These are phyloP conservation scores for Tilletiopsis washingtonensis DNA, from an alignment of 1,284 basidiomycete genomes.

Conservation along the genomic window DNA sequence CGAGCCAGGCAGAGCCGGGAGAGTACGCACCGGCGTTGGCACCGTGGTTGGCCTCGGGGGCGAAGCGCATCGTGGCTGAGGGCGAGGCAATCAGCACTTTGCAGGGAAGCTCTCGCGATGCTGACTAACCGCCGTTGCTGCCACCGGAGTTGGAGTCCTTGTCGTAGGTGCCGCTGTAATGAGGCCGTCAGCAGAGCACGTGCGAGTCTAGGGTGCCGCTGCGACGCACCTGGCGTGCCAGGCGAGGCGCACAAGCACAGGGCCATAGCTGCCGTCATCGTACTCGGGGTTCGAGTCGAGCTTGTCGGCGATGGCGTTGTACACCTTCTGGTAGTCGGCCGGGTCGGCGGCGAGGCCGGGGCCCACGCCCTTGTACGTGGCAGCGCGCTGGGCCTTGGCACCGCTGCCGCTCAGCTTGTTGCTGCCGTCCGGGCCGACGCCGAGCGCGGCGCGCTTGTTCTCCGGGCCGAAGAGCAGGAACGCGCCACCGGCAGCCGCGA, in stretches of 20 bases:
- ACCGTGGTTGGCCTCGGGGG: conserved; percentile 58
- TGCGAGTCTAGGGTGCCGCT: too few relatives aligned
- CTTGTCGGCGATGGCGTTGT: conserved; percentile 40
- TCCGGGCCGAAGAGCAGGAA: conserved; percentile 20
- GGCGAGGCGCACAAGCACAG: conserved; percentile 82
- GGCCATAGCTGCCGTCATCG: conserved; percentile 48
- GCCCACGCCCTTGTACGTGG: too few relatives aligned
- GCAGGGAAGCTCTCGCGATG: neutral
- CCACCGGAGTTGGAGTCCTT: conserved; percentile 79
- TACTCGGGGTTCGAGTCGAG: conserved; percentile 31
- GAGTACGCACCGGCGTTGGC: conserved; percentile 88
- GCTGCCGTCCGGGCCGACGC: conserved; percentile 23
- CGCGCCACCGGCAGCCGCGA: conserved; percentile 20
- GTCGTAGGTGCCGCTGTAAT: conserved; percentile 66
- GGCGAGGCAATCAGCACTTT: too few relatives aligned
- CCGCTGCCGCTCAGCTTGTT: conserved; percentile 20
- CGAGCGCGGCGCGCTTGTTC: conserved; percentile 21
- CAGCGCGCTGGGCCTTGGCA: neutral
- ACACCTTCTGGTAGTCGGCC: conserved; percentile 14
- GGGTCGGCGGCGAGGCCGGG: neutral
- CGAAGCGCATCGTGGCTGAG: conserved; percentile 44
- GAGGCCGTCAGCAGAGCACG: too few relatives aligned
- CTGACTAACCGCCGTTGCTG: conserved; percentile 54
- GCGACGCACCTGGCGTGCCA: conserved; percentile 72
- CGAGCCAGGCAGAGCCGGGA: too few relatives aligned